These are phyloP conservation scores for Colletotrichum sp. DNA, from an alignment of 2,329 filamentous ascomycete genomes.

Conservation along the genomic window DNA sequence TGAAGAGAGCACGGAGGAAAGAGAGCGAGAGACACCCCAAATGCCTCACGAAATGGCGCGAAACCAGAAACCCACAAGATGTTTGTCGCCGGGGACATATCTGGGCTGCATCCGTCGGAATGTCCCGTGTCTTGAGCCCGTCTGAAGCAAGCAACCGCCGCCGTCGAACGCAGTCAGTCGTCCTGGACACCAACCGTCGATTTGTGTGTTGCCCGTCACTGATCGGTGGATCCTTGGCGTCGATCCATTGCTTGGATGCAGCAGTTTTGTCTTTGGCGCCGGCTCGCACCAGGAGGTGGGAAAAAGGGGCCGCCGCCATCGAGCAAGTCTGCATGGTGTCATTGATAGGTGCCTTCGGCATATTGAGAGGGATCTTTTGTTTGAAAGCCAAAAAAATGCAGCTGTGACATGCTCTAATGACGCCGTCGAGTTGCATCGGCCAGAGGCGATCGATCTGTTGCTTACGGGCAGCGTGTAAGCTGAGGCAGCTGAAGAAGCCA, in stretches of 20 bases:
- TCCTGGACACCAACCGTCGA: neutral
- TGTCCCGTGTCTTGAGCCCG: neutral
- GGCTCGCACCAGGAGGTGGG: neutral
- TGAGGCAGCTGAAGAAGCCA: neutral
- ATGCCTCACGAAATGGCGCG: neutral
- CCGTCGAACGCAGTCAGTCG: neutral
- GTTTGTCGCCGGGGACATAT: neutral
- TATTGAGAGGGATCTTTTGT: neutral
- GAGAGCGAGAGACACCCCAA: neutral
- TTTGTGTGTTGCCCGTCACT: neutral
- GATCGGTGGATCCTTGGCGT: slow-evolving; percentile 10
- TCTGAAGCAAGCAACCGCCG: neutral
- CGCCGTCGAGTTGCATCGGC: neutral
- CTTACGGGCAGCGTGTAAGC: neutral
- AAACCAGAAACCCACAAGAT: neutral
- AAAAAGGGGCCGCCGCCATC: neutral
- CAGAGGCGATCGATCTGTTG: neutral
- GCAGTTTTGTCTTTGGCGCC: neutral
- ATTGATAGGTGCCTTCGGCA: neutral
- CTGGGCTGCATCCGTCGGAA: neutral
- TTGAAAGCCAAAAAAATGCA: neutral
- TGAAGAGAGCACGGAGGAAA: neutral
- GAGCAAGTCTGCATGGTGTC: neutral
- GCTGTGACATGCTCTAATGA: neutral
- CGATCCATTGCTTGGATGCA: slow-evolving; percentile 3